These are phyloP conservation scores for Russula earlei DNA, from an alignment of 768 basidiomycete genomes.

Conservation along the genomic window DNA sequence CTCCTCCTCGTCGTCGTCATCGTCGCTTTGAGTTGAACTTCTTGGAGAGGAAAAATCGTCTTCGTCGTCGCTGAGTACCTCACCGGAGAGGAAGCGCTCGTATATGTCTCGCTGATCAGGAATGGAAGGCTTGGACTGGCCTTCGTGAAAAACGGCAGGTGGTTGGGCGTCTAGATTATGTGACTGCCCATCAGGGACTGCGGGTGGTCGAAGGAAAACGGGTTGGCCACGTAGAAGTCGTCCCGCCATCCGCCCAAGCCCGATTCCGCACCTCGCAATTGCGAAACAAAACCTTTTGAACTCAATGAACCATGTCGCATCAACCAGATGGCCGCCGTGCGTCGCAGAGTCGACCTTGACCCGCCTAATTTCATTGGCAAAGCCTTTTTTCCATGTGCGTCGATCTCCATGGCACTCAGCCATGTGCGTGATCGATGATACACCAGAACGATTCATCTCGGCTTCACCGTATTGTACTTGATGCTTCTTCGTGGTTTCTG, in stretches of 20 bases:
- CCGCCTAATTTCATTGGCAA: constrained; percentile 42
- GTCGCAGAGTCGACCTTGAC: constrained; percentile 29
- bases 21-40: constrained; percentile 9
- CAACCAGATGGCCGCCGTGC: constrained; percentile 33
- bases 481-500: constrained; percentile 14
- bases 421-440: constrained; percentile 30
- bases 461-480: constrained; percentile 28
- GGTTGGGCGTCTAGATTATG: neutral
- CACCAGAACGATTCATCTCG: constrained; percentile 34
- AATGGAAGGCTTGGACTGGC: constrained; percentile 18
- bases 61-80: constrained; percentile 42
- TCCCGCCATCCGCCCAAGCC: constrained; percentile 7
- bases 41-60: constrained; percentile 27
- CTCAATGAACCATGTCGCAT: constrained; percentile 35
- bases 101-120: constrained; percentile 37
- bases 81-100: constrained; percentile 50
- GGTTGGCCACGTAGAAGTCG: constrained; percentile 13
- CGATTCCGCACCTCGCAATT: constrained; percentile 11
- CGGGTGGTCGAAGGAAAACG: neutral
- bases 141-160: neutral
- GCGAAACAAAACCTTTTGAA: constrained; percentile 19
- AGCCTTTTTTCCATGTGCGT: constrained; percentile 28
- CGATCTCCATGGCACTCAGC: constrained; percentile 24
- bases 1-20: constrained; percentile 14
- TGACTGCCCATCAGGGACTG: neutral